Evolutionary conservation across 192 early-diverging fungal species (phyloP), one percentile per base, ranked within the genome.

Genomic region (Funneliformis geosporum): DNA sequence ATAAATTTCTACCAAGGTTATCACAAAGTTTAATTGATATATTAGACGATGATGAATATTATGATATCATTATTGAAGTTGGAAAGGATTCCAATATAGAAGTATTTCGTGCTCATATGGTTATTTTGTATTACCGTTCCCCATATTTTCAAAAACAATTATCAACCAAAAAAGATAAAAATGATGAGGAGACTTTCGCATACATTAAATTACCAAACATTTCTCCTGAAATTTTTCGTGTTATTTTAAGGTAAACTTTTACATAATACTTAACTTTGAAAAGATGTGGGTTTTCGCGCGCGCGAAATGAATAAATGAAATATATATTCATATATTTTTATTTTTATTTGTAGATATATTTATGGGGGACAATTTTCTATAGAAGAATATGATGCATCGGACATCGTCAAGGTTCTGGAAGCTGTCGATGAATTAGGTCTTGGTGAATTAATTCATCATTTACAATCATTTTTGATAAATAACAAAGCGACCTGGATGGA

Each of bases 401-500:
- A 44, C 7, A 21, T 74, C 42, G 4, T 74, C 12, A 47, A 74
- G n/a, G 21, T 74, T 11, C 10, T 74, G 5, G 50, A 55, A 27
- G 42, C 72, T 8, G 72, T 44, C 47, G 23, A 74, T 23, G 72
- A 74, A 59, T 16, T 74, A 46, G n/a, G 27, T 38, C 72, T 74
- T 18, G 21, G 59, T 8, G 50, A 47, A 27, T 23, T 74, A 16
- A 14, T 55, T 60, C 11, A 50, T 8, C 23, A 55, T 12, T 16
- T 74, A 12, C 44, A 74, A 33, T 59, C 72, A 8, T 33, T 47
- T 28, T 44, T 74, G 7, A 46, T 74, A 1, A 18, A 47, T 11
- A 38, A 28, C 10, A n/a, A 59, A 16, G 10, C 5, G 9, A 23
- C 5, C 2, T 74, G 73, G 73, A 4, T 74, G 27, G n/a, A 23